Conservation (phyloP, 345 rosid genomes). For the Euphorbia pulcherrima region DNA sequence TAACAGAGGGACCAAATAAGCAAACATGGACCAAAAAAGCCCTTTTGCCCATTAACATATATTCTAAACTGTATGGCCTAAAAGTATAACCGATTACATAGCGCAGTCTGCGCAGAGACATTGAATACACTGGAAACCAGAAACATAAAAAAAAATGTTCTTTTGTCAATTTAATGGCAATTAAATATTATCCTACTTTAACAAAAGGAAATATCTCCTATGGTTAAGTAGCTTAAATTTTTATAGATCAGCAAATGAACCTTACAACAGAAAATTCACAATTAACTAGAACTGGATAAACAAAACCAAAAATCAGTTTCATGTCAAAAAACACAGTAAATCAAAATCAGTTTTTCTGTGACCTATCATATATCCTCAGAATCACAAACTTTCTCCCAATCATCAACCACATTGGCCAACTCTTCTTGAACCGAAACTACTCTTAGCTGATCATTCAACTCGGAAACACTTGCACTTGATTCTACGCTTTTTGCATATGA, state of each 20-base stretch:
- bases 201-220: not conserved
- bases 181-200: too few species aligned
- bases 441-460: conserved; percentile 26
- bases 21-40: too few species aligned
- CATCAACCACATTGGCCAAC: conserved; percentile 55
- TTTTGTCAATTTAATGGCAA: too few species aligned
- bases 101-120: too few species aligned
- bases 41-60: too few species aligned
- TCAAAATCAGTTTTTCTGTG: not conserved
- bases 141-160: too few species aligned
- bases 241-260: not conserved
- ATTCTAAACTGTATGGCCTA: too few species aligned
- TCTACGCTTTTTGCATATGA: conserved; percentile 33
- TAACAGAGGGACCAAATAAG: too few species aligned
- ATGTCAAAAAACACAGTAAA: not conserved
- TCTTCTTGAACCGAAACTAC: conserved; percentile 26
- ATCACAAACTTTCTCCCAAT: conserved; percentile 86
- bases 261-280: not conserved
- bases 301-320: not conserved
- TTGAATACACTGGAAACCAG: too few species aligned
- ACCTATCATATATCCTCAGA: conserved; percentile 21
- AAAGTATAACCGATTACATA: too few species aligned
- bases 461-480: conserved; percentile 29
- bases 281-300: not conserved
- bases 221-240: not conserved